These are phyloP conservation scores for Pseudonitzschia delicatissima DNA, from an alignment of 108 stramenopile species.

Conservation along the genomic window DNA sequence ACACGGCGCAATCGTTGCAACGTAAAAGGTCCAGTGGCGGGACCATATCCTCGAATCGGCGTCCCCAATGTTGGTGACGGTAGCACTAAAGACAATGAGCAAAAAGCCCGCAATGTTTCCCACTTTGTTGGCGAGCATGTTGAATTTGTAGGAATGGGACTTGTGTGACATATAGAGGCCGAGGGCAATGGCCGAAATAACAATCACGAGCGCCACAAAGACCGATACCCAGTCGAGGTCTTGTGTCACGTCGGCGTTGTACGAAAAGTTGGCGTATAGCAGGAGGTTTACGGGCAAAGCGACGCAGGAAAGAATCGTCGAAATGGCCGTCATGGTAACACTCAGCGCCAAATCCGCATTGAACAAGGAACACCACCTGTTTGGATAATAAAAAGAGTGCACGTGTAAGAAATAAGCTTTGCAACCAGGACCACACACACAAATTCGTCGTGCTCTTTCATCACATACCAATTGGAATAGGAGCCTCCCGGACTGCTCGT, in stretches of 20 bases:
- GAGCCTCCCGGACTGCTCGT: constrained; percentile 75
- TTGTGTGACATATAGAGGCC: constrained; percentile 62
- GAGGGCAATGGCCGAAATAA: constrained; percentile 65
- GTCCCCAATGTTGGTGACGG: constrained; percentile 59
- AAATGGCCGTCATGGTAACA: constrained; percentile 89
- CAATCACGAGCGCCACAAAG: constrained; percentile 66
- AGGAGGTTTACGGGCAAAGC: constrained; percentile 80
- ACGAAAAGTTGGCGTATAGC: constrained; percentile 70
- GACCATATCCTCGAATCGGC: constrained; percentile 64
- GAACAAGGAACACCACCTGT: constrained; percentile 79
- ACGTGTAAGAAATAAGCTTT: not conserved
- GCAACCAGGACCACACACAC: not conserved
- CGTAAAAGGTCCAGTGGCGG: constrained; percentile 70
- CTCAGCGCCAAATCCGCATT: constrained; percentile 86
- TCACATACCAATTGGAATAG: constrained; percentile 68
- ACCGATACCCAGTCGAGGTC: constrained; percentile 71
- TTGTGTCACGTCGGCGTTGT: constrained; percentile 48
- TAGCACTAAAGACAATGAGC: constrained; percentile 68
- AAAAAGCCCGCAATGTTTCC: constrained; percentile 60
- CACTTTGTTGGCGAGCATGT: constrained; percentile 51
- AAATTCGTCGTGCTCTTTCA: not conserved
- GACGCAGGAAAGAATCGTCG: constrained; percentile 60
- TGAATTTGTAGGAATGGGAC: constrained; percentile 48
- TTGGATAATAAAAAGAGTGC: not conserved
- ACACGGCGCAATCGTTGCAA: constrained; percentile 61